Base-by-base conservation (phyloP, 768 basidiomycete genomes). In the Chalciporus piperatus region DNA sequence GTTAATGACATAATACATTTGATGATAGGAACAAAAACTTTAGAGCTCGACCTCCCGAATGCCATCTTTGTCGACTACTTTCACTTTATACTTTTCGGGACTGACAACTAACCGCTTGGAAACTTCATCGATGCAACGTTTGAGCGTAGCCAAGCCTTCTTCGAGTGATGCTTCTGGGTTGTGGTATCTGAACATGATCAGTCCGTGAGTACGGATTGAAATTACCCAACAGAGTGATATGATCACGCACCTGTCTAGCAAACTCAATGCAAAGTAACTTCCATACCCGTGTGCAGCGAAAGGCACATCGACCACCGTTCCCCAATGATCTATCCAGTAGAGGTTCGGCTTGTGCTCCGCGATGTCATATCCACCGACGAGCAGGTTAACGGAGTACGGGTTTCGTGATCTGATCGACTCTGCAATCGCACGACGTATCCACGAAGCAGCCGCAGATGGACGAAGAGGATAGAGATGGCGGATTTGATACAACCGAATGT, bases 251-350 rank as follows among this genome's bases (percentile, higher is more conserved):
- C 90, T 78, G 66, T 99, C 97, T 48, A 98, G 78, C 66, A 96
- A 88, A 81, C 87, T 85, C 59, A 98, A 72, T 10, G 85, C 87
- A 70, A 98, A 97, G 72, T 94, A 97, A 50, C 86, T 80, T 40
- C 93, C 97, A 66, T 98, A 94, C 3, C 97, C 97, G 64, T 98
- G 96, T 1, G 93, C 94, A 14, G 85, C 94, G 66, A 94, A 99
- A 0, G 94, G 94, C 12, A 97, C 88, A 49, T 85, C 81, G 3
- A 85, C 81, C 64, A 89, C 78, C 6, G 97, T 96, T 22, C 97
- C 97, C 28, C 97, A 79, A 70, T 96, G 93, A 74, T 99, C 97
- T 53, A 98, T 77, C 94, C 95, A 98, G 75, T 95, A 97, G 12
- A 96, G 77, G 56, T 83, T 82, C 6, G 95, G 92, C 14, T 74